phyloP scores from a whole-genome alignment of 768 basidiomycete species.

The Hydnum rufescens region DNA sequence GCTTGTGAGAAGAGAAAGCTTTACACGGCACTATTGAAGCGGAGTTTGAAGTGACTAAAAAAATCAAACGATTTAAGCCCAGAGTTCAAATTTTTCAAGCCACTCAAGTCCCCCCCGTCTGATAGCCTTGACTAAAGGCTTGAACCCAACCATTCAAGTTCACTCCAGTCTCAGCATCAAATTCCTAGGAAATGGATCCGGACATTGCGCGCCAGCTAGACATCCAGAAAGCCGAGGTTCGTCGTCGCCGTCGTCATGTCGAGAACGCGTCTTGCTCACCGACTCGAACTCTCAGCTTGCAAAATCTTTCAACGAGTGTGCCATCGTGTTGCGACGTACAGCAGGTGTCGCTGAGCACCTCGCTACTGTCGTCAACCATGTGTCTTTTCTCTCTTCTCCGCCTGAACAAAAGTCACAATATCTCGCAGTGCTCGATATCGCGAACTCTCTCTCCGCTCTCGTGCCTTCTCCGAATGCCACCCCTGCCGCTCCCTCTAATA shows the following conservation, averaged over 20 bases:
- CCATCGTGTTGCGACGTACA: conserved; percentile 6
- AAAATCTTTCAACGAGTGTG: conserved; percentile 6
- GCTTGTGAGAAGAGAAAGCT: no score
- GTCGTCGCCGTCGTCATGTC: neutral
- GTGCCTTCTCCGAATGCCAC: neutral
- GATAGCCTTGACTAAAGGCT: no score
- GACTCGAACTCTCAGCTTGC: conserved; percentile 4
- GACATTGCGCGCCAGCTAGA: neutral
- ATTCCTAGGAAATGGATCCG: neutral
- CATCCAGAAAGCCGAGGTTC: neutral
- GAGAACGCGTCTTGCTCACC: neutral
- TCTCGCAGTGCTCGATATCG: neutral
- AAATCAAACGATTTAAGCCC: no score
- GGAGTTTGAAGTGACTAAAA: no score
- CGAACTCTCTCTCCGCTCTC: neutral
- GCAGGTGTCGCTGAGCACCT: conserved; percentile 9
- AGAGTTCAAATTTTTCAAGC: no score
- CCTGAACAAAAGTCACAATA: neutral
- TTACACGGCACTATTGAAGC: no score
- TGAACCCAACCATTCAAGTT: no score
- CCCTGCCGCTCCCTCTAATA: neutral
- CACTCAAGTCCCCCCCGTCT: no score
- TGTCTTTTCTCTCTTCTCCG: conserved; percentile 1
- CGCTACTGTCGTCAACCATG: conserved; percentile 4
- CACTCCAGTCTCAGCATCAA: no score